Base-by-base conservation (phyloP, 2,329 filamentous ascomycete species). In the Paecilomyces formosus region DNA sequence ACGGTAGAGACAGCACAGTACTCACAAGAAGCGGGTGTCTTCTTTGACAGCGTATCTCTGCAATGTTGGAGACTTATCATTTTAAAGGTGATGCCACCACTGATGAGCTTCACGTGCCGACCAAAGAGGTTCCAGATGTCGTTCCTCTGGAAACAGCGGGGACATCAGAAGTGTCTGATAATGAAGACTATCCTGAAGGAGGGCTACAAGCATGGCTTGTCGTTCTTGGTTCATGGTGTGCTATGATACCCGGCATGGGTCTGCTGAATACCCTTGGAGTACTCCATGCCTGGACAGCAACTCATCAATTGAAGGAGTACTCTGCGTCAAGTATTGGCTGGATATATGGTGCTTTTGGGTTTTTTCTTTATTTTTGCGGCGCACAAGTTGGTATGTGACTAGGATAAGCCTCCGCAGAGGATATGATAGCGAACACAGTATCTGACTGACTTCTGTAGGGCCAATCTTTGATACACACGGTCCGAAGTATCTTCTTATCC, bases 141-240 rank as follows among this genome's bases (percentile, higher is more conserved):
- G 35, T 18, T 45, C 3, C 35, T 18, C 18, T 45, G 15, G 13
- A 45, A 8, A 45, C 35, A 8, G 15, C 35, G 18, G 15, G 13
- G 5, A 18, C 13, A 18, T 45, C 35, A 18, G 35, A 45, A 45
- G 35, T n/a, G 6, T 45, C 35, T 8, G 15, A 45, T 8, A 45
- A 45, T 45, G 35, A 45, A 45, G 15, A 45, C 33, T 72, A 68
- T 58, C 76, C 77, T 0, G 78, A 79, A 59, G 76, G 77, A 15
- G 76, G 76, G 0, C 59, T 69, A 1, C 60, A 64, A 49, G 76
- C 77, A 33, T 79, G 77, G 75, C 68, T 74, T 0, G 75, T 78
- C 1, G 77, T 78, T 0, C 60, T 73, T 2, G 78, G 76, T 5
- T 70, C 75, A 15, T 77, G 72, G 65, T 75, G 71, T 64, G 68